Percentiles rank a stretch among this genome's conserved stretches.
Conservation (phyloP, 345 rosid genomes). For the Syzygium grande region DNA sequence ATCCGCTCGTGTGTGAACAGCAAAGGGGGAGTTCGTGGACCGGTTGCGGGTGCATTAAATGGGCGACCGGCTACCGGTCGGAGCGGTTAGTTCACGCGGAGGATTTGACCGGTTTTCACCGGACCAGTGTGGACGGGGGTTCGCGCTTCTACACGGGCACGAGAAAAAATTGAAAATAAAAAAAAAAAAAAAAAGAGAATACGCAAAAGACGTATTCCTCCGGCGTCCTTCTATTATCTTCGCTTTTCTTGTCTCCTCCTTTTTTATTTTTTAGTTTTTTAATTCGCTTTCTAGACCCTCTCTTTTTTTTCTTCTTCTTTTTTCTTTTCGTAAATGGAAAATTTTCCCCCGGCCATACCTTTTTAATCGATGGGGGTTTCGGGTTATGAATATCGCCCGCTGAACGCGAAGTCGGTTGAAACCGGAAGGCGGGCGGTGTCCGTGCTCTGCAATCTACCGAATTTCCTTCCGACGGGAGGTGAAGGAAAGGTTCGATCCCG, state of each 20-base stretch:
- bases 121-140: slow-evolving; percentile 10
- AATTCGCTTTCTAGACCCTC: background rate
- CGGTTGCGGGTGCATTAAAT: slow-evolving; percentile 49
- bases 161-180: background rate
- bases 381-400: background rate
- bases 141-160: slow-evolving; percentile 18
- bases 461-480: background rate
- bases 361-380: background rate
- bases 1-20: background rate
- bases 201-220: background rate
- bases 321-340: background rate
- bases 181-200: background rate
- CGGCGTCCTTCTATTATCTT: background rate
- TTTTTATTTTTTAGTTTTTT: background rate
- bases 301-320: rapidly evolving
- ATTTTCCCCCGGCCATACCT: background rate
- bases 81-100: slow-evolving; percentile 24
- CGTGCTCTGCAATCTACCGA: background rate
- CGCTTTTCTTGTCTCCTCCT: background rate
- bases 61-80: slow-evolving; percentile 10
- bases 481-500: background rate
- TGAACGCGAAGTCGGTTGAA: background rate
- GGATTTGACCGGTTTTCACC: slow-evolving; percentile 33
- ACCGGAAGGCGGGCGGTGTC: background rate
- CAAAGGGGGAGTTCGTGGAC: slow-evolving; percentile 21